Evolutionary conservation across 768 basidiomycete species (phyloP), one percentile per base, ranked within the genome.

Genomic region (Hypholoma fasciculare): DNA sequence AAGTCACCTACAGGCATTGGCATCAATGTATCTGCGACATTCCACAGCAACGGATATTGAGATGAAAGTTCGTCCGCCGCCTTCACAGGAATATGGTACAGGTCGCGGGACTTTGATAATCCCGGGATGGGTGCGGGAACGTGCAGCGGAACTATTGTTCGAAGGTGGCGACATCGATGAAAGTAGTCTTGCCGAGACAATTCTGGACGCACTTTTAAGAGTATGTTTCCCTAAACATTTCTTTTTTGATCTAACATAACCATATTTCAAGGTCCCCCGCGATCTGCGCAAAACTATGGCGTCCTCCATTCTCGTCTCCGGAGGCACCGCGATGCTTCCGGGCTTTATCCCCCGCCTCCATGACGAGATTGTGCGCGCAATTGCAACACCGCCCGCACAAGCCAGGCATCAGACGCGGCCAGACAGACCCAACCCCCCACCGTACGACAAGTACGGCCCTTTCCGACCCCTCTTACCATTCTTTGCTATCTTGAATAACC

Each of bases 91-190:
- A 63, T 75, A 78, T 12, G 88, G 89, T 0, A 88, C 89, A 1
- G 92, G 91, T 2, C 76, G 81, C 7, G 94, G 91, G 0, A 93
- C 88, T 0, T 71, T 97, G 47, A 78, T 92, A 46, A 84, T 98
- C 44, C 96, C 96, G 1, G 96, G 96, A 2, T 99, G 97, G 97
- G 81, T 99, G 40, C 76, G 96, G 43, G 96, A 98, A 69, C 81
- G 96, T 13, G 90, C 90, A 1, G 87, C 95, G 1, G 97, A 98
- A 71, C 82, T 96, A 5, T 75, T 98, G 9, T 98, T 97, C 61
- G 92, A 93, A 67, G 88, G 88, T 1, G 92, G 92, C 6, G 93
- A 95, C 63, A 87, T 93, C 9, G 94, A 96, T 64, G 91, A 94
- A 72, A 82, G 82, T 60, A 94, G 90, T 60, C 76, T 96, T 7